Conservation (phyloP, 352 stramenopile genomes). For the Aphanomyces astaci region DNA sequence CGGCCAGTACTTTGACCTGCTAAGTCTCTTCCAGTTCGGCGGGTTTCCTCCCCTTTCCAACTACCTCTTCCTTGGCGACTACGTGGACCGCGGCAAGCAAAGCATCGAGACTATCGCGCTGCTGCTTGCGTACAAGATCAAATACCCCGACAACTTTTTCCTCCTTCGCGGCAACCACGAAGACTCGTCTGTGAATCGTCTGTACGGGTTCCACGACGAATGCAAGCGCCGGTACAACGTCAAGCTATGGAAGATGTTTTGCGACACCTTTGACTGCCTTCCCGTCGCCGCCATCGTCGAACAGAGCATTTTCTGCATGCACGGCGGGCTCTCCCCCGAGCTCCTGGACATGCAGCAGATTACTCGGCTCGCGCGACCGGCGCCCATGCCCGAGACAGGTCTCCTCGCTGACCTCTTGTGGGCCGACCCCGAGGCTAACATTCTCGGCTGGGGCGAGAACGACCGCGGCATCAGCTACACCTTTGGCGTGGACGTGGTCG, state of each 20-base stretch:
- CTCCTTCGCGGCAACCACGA: slow-evolving; percentile 79
- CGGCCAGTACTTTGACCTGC: slow-evolving; percentile 97
- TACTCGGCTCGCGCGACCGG: slow-evolving; percentile 90
- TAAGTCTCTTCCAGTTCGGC: slow-evolving; percentile 91
- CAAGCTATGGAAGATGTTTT: slow-evolving; percentile 98
- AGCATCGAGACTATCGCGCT: slow-evolving; percentile 78
- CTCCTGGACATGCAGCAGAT: slow-evolving; percentile 90
- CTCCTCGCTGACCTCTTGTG: slow-evolving; percentile 98
- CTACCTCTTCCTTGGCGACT: slow-evolving; percentile 78
- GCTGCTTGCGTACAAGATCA: slow-evolving; percentile 82
- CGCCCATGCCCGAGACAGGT: slow-evolving; percentile 85
- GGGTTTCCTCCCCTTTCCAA: slow-evolving; percentile 82
- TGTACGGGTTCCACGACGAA: slow-evolving; percentile 81
- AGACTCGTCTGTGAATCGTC: slow-evolving; percentile 67
- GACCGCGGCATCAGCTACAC: slow-evolving; percentile 97
- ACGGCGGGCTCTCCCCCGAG: slow-evolving; percentile 95
- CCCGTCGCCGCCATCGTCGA: slow-evolving; percentile 97
- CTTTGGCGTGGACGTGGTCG: slow-evolving; percentile 98
- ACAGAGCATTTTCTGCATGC: slow-evolving; percentile 99
- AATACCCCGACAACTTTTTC: slow-evolving; percentile 81
- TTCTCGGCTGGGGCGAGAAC: slow-evolving; percentile 98
- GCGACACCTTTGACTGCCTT: slow-evolving; percentile 89
- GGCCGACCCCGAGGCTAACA: slow-evolving; percentile 98
- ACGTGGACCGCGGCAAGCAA: slow-evolving; percentile 84
- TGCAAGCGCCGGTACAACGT: slow-evolving; percentile 91